These are phyloP conservation scores for Trypanosoma melophagium DNA, from an alignment of 208 protist genomes.

Conservation along the genomic window DNA sequence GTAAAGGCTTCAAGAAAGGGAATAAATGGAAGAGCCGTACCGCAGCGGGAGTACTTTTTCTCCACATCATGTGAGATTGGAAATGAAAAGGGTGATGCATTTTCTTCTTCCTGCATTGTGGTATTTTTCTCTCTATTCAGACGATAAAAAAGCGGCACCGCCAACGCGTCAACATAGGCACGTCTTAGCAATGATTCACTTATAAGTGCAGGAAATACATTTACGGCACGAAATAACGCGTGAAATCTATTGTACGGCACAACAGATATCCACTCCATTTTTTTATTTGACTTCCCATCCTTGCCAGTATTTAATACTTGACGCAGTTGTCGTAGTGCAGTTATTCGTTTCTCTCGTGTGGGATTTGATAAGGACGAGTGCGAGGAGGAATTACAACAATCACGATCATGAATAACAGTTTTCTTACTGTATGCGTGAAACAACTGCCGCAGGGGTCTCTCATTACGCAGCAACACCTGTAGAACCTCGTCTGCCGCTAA, in stretches of 20 bases:
- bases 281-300: too few relatives aligned
- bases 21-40: slow-evolving; percentile 46
- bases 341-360: neutral
- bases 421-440: slow-evolving; percentile 63
- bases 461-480: slow-evolving; percentile 53
- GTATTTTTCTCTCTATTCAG: slow-evolving; percentile 16
- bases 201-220: slow-evolving; percentile 67
- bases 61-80: slow-evolving; percentile 2
- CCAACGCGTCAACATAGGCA: slow-evolving; percentile 57
- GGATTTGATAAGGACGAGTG: neutral
- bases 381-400: too few relatives aligned
- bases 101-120: neutral
- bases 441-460: slow-evolving; percentile 53
- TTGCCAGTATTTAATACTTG: slow-evolving; percentile 41
- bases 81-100: slow-evolving; percentile 5
- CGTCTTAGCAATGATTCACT: slow-evolving; percentile 40
- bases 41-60: slow-evolving; percentile 8
- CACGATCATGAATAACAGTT: neutral
- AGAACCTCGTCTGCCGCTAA: slow-evolving; percentile 43
- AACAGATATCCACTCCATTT: slow-evolving; percentile 23
- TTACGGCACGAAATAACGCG: slow-evolving; percentile 49
- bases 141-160: slow-evolving; percentile 38
- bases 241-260: slow-evolving; percentile 54
- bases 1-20: slow-evolving; percentile 73
- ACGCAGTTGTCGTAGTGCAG: slow-evolving; percentile 12